Evolutionary conservation across 768 basidiomycete species (phyloP).

Genomic region (Chiua virens): DNA sequence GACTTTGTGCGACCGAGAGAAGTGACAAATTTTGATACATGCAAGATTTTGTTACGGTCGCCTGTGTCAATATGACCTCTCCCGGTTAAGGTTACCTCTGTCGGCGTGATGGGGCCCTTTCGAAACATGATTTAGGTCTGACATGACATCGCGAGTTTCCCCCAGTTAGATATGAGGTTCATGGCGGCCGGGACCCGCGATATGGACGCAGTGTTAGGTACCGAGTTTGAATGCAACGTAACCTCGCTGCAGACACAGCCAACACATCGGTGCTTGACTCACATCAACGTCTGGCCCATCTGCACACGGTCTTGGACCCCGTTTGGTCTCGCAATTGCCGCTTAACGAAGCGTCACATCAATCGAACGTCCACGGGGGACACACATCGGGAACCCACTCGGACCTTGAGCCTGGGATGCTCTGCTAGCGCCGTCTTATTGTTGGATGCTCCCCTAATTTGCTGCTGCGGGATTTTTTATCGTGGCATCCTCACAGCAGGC

Average conservation of each 20-base stretch:
- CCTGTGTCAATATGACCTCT: conserved; percentile 3
- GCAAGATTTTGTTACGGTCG: not conserved
- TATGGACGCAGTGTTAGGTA: conserved; percentile 6
- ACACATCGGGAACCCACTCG: conserved; percentile 10
- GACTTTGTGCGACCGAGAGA: conserved; percentile 11
- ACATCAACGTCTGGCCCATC: conserved; percentile 1
- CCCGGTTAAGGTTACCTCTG: conserved; percentile 4
- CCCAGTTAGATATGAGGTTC: conserved; percentile 7
- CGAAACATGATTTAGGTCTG: conserved; percentile 1
- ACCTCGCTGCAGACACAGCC: conserved; percentile 6
- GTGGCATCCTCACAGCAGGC: conserved; percentile 16
- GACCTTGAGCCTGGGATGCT: conserved; percentile 9
- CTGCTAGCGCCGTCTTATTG: conserved; percentile 12
- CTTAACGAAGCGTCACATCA: conserved; percentile 2
- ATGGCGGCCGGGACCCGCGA: conserved; percentile 17
- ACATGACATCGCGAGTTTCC: conserved; percentile 11
- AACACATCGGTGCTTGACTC: conserved; percentile 6
- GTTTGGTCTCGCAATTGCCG: conserved; percentile 16
- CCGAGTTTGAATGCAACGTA: conserved; percentile 13
- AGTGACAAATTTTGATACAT: conserved; percentile 8
- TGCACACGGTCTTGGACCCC: conserved; percentile 5
- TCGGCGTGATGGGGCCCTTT: not conserved
- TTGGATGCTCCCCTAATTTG: conserved; percentile 8
- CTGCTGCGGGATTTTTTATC: conserved; percentile 4
- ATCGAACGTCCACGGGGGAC: conserved; percentile 4